Base-by-base conservation (phyloP, 2,329 filamentous ascomycete genomes). In the Trichoderma pleuroti region DNA sequence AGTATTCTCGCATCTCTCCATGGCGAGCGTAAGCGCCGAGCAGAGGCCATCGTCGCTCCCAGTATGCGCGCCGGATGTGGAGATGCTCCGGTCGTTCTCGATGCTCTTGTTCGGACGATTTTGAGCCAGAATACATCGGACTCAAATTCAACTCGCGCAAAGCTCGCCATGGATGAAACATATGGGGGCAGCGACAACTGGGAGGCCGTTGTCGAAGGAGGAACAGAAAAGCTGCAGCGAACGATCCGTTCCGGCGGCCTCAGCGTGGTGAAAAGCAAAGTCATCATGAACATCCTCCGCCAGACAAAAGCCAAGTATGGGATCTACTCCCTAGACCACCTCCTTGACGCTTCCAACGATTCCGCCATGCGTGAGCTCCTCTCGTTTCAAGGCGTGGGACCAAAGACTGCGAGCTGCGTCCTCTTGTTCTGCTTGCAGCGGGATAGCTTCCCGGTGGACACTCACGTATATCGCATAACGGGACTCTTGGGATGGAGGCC, bases 161-260 rank as follows among this genome's bases (percentile, higher is more conserved):
- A 85, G 76, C 77, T 78, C n/a, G 78, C 79, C 77, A 84, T 85
- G 82, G 83, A 85, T 75, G 70, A 65, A 16, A 79, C 75, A 5
- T 85, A 85, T 76, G 83, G 83, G 21, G 76, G 79, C 36, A 82
- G 79, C 74, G 82, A 84, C 71, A 75, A 77, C 32, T 86, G 84
- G 84, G 80, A 78, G 0, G 78, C 75, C 46, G 82, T 86, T 64
- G 82, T 76, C 6, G 72, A 72, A 1, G 83, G 83, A 42, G 82
- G 84, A 0, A 77, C 78, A 54, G 72, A 77, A 16, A 80, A 79
- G 73, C 78, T 86, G 7, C 80, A 84, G 72, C 84, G 89, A 74
- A 88, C 92, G 0, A 94, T 94, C 76, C 88, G 89, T 77, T 85
- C 85, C 28, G 93, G 92, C 34, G 93, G 93, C 0, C 82, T 95